These are phyloP conservation scores for Draba incana DNA, from an alignment of 345 rosid species.

Conservation along the genomic window DNA sequence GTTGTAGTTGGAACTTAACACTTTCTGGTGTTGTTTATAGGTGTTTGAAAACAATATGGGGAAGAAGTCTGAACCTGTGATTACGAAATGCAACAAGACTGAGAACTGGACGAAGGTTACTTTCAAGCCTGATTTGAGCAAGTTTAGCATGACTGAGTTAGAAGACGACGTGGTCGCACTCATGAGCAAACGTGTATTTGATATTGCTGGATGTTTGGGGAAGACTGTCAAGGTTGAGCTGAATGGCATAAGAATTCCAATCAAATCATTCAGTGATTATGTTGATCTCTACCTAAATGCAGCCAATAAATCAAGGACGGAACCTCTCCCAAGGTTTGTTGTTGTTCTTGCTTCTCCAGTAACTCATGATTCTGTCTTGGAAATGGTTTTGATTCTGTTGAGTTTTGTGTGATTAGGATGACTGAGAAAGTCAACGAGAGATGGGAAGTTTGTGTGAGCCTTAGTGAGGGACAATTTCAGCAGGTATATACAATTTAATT, in stretches of 20 bases:
- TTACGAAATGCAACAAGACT: conserved; percentile 64
- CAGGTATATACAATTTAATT: conserved; percentile 55
- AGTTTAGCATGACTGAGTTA: conserved; percentile 76
- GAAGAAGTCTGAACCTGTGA: conserved; percentile 69
- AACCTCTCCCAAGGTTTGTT: conserved; percentile 62
- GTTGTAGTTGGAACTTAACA: no score
- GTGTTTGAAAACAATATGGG: conserved; percentile 92
- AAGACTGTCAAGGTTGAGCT: conserved; percentile 88
- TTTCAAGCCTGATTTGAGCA: conserved; percentile 78
- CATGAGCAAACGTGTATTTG: conserved; percentile 89
- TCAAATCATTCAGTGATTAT: conserved; percentile 75
- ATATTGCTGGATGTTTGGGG: conserved; percentile 95
- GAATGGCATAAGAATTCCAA: conserved; percentile 72
- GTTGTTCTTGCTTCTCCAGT: conserved; percentile 30
- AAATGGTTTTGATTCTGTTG: conserved; percentile 20
- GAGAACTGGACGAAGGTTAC: conserved; percentile 97
- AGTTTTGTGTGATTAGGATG: conserved; percentile 49
- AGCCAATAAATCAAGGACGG: conserved; percentile 44
- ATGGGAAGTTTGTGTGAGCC: conserved; percentile 88
- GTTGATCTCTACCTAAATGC: conserved; percentile 73
- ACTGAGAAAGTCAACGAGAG: conserved; percentile 73
- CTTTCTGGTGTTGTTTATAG: conserved; percentile 41
- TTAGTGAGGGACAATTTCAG: conserved; percentile 94
- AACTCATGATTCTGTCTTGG: not conserved
- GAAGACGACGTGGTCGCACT: conserved; percentile 93